Base-by-base conservation (phyloP, 176 grass and related monocot genomes). In the Chloris gayana region DNA sequence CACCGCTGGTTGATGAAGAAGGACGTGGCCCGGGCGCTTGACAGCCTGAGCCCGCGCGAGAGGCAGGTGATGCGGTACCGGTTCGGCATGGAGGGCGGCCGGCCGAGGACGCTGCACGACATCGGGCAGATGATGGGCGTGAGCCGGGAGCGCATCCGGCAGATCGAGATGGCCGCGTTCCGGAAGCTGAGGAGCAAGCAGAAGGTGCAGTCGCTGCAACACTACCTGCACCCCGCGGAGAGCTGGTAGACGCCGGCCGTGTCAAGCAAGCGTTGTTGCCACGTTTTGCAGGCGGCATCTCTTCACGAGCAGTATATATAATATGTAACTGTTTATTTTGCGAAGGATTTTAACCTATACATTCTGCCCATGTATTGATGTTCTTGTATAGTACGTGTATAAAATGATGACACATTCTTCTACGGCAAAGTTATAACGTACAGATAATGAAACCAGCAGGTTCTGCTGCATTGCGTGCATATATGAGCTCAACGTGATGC, bases 121-220 rank as follows among this genome's bases (percentile, higher is more conserved):
- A 93, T 95, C 30, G 96, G 96, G 49, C 78, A 86, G 72, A 45
- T 88, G 39, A 76, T 95, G 77, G 81, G 88, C 56, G 87, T 95
- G 76, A 99, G 92, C 75, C 84, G 96, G 79, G 96, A 99, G 84
- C 90, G 92, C 84, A 88, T 95, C 76, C 78, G 92, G 75, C 96
- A 95, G 58, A 93, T 99, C 9, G 92, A 99, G 79, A 71, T 85
- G 65, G 82, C 61, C 61, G 88, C 96, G n/a, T 88, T 99, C 72
- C 88, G 90, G 85, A 99, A 99, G 82, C 74, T 99, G 9, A 91
- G 88, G 83, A 80, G 42, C 79, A 93, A 87, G 86, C 93, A 93
- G 56, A 88, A 37, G 85, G 71, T 87, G 30, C 80, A 87, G 46
- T 81, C 89, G 74, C 63, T 98, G 86, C 69, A 74, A 69, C 87